Evolutionary conservation across 768 basidiomycete genomes (phyloP), one percentile per base, ranked within the genome.

Genomic region (Astraeus odoratus): DNA sequence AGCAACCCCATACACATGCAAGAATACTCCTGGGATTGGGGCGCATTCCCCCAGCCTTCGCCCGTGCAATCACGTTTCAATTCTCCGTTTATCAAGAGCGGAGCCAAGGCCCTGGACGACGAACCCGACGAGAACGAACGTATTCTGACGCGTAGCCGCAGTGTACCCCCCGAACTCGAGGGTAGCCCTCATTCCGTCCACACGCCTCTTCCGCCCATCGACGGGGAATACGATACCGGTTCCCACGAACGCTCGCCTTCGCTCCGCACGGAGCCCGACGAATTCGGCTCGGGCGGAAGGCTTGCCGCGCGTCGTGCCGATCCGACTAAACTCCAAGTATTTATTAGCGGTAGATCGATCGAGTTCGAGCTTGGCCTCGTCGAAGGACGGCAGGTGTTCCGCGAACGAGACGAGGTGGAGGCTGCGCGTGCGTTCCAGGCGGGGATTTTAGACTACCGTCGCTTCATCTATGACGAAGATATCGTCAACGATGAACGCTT

Each of bases 11-110:
- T 64, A 16, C 60, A 58, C 4, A 56, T 73, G 3, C 80, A 80
- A 45, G 84, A 88, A 57, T 92, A 92, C 55, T 86, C 86, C 5
- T 94, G 92, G 92, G 93, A 94, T 54, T 94, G 92, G 91, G 91
- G 90, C 22, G 81, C 76, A 16, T 88, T 94, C 56, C 93, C 90
- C 23, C 84, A 82, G 51, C 83, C 80, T 19, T 86, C 87, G 3
- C 84, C 85, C 1, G 64, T 80, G 53, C 75, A 74, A 43, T 51
- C 74, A 0, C 67, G 74, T 9, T 81, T 83, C 55, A 39, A 54
- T 12, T 37, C 51, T 26, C 45, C 57, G 1, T 12, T 36, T 1
- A 37, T 49, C 31, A 61, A 49, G 39, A 49, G 44, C 6, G 61
- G 54, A 16, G 30, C 8, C n/a, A 46, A 39, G 15, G 22, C 24